Evolutionary conservation across 2,329 filamentous ascomycete species (phyloP), one percentile per base, ranked within the genome.

Genomic region (Boeremia lycopersici): DNA sequence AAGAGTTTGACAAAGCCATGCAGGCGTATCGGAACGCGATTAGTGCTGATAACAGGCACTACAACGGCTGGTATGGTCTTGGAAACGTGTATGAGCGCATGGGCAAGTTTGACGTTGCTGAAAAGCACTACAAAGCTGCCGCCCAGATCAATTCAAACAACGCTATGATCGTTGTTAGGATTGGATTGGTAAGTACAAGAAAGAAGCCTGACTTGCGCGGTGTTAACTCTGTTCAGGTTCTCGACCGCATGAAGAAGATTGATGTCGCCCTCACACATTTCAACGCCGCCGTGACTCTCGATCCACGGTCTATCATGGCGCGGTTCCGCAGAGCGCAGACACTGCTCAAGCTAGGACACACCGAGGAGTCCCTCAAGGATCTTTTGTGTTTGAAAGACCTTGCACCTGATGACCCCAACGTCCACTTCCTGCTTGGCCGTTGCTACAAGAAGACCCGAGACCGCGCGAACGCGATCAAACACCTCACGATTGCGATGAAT

Each of bases 1-100:
- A 99, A 75, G 96, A 99, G 74, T 97, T 95, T 69, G 93, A 98
- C 72, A 96, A 96, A 73, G 95, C 95, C 0, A 84, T 96, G 39
- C 86, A 88, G 34, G 89, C 91, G 2, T 99, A 97, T 74, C 86
- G 96, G 30, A 86, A 88, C 48, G 93, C 91, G 1, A 90, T 99
- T 63, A 85, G 88, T 39, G 91, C 91, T 0, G 93, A 99, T 69
- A 86, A 85, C 50, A 87, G 93, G 17, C 93, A 97, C 72, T 99
- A 98, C 79, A 96, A 97, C 71, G 95, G 93, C n/a, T 98, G 96
- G 85, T 99, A 98, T 73, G 95, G 95, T 17, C 75, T 88, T n/a
- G 86, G 84, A 7, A 82, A 79, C 31, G 92, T 96, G 1, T 95
- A 93, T 68, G 91, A 96, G 74, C 93, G 93, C 70, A 85, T 96